phyloP scores from a whole-genome alignment of 305 asterid genomes.

The Rubia tinctorum region DNA sequence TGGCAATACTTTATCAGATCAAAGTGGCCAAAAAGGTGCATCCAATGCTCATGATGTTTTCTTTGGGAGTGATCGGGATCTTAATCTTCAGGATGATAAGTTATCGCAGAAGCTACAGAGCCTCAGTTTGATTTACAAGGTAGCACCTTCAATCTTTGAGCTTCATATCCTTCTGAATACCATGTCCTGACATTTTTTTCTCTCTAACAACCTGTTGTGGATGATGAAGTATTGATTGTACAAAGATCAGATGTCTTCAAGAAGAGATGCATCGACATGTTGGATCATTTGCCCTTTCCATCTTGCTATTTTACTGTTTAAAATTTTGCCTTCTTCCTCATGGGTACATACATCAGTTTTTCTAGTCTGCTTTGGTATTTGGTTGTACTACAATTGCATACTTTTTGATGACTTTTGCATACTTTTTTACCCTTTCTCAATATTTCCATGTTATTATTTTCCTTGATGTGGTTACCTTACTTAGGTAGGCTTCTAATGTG shows the following conservation, averaged over 20 bases:
- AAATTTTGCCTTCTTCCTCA: neutral
- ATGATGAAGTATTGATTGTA: conserved; percentile 7
- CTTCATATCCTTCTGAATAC: neutral
- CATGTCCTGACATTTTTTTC: neutral
- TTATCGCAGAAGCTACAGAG: conserved; percentile 15
- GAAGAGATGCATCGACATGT: conserved; percentile 16
- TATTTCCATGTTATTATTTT: conserved; percentile 1
- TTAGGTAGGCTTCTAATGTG: conserved; percentile 7
- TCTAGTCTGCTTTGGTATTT: neutral
- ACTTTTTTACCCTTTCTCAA: neutral
- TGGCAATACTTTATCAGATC: too few relatives aligned
- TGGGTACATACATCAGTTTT: neutral
- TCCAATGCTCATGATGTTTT: too few relatives aligned
- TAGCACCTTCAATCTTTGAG: neutral
- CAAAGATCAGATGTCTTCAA: conserved; percentile 16
- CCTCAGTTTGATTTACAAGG: conserved; percentile 6
- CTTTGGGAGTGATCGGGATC: neutral
- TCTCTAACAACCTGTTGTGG: conserved; percentile 10
- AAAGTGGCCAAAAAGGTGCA: too few relatives aligned
- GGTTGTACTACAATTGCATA: too few relatives aligned
- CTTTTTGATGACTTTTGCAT: neutral
- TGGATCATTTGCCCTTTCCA: neutral
- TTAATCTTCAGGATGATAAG: conserved; percentile 9
- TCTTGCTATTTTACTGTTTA: neutral
- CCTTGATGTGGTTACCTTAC: neutral